A percentile compares a stretch with the other conserved stretches of the same genome.
These are phyloP conservation scores for Aegilops bicornis DNA, from an alignment of 176 grass and related monocot genomes.

Conservation along the genomic window DNA sequence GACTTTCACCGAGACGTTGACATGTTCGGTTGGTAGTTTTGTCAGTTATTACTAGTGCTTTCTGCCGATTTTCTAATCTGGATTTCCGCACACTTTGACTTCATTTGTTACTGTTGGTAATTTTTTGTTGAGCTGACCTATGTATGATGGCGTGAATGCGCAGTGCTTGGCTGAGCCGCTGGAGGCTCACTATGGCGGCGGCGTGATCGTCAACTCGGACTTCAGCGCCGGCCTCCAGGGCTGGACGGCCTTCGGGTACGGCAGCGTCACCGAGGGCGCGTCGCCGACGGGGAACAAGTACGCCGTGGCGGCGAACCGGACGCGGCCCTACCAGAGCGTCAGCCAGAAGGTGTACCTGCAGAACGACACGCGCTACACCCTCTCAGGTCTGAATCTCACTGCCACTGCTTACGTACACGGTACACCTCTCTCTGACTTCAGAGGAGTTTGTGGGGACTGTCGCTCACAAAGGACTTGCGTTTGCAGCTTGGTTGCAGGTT, in stretches of 20 bases:
- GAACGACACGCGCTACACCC: slow-evolving; percentile 64
- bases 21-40: slow-evolving; percentile 2
- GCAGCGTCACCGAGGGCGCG: slow-evolving; percentile 25
- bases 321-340: slow-evolving; percentile 54
- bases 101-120: not conserved
- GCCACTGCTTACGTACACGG: too few relatives aligned
- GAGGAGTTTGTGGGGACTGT: not conserved
- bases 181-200: slow-evolving; percentile 72
- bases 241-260: slow-evolving; percentile 63
- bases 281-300: slow-evolving; percentile 59
- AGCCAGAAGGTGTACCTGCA: slow-evolving; percentile 78
- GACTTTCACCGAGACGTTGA: slow-evolving; percentile 40
- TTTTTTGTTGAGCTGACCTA: not conserved
- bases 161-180: slow-evolving; percentile 82
- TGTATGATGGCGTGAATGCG: not conserved
- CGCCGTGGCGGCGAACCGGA: slow-evolving; percentile 41
- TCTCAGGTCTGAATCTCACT: slow-evolving; percentile 52
- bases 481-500: slow-evolving; percentile 76
- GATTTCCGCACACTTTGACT: not conserved
- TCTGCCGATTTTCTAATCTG: not conserved
- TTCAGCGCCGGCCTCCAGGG: slow-evolving; percentile 52
- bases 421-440: not conserved
- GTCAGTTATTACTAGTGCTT: not conserved
- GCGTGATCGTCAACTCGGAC: slow-evolving; percentile 73
- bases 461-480: not conserved